Conservation (phyloP, 768 basidiomycete species). For the Cantharellus anzutake region DNA sequence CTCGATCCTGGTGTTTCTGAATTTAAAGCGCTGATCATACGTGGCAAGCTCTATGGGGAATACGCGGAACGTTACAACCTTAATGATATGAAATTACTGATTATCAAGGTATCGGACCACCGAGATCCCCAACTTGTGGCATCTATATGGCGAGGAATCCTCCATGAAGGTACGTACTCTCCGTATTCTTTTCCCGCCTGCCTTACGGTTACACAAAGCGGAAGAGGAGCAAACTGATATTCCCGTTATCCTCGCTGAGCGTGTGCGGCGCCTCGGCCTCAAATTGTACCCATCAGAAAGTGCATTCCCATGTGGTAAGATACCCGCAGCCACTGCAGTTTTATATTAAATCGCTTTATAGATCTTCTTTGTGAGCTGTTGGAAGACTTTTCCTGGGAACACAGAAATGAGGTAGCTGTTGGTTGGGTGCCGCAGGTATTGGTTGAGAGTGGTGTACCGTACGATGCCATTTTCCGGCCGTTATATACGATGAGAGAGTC, state of each 20-base stretch:
- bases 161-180: conserved; percentile 46
- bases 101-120: conserved; percentile 86
- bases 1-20: background rate
- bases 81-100: conserved; percentile 66
- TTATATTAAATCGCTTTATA: conserved; percentile 15
- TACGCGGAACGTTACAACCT: conserved; percentile 80
- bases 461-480: conserved; percentile 66
- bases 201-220: conserved; percentile 5
- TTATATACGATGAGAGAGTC: conserved; percentile 77
- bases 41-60: conserved; percentile 55
- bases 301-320: conserved; percentile 72
- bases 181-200: background rate
- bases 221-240: background rate
- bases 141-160: conserved; percentile 77
- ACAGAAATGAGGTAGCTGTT: conserved; percentile 35
- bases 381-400: conserved; percentile 48
- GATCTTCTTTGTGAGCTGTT: conserved; percentile 61
- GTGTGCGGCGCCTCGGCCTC: conserved; percentile 38
- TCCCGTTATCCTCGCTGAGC: conserved; percentile 1
- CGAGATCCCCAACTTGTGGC: conserved; percentile 63
- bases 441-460: conserved; percentile 64
- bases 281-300: conserved; percentile 82
- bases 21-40: background rate
- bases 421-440: conserved; percentile 77
- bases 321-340: background rate